Base-by-base conservation (phyloP, 805 yeast species). In the Lachancea sp. region DNA sequence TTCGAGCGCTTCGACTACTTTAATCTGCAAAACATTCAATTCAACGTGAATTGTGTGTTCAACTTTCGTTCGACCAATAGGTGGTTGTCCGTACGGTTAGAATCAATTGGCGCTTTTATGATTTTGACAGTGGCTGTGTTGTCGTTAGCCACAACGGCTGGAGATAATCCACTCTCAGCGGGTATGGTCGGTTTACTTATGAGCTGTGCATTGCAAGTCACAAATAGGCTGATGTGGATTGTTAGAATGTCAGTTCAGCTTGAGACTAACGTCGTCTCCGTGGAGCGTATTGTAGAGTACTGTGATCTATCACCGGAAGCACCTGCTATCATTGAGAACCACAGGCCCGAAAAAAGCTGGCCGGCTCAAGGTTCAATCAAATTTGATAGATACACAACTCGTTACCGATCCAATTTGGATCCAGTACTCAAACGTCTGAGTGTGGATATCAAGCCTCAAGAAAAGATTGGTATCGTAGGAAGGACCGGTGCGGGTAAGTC, bases 401-500 rank as follows among this genome's bases (percentile, higher is more conserved):
- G 69, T 36, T 81, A 81, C 50, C 71, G 81, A 46, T 73, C 67
- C 8, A 72, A 75, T 47, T 60, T 77, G 34, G 83, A 75, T 40
- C 78, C 78, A 1, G 85, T 80, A 3, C 60, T 81, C 51, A 72
- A 67, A 30, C 55, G 70, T 29, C 64, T 80, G 28, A 56, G 57
- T 13, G 48, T 80, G 20, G 56, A 65, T 2, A 69, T 81, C 32
- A 62, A 69, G 17, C 65, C 83, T 2, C 59, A 65, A 21, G 86
- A 81, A 48, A 81, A 81, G 50, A 61, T 81, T 45, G 88, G 88
- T 40, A 77, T 81, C 50, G 87, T 80, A 36, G 88, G 88, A 12
- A 69, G 88, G 60, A 81, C 89, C 1, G 88, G 89, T 33, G 85
- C 89, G 3, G 89, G 89, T 38, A 80, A 80, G 47, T 74, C 81